Conservation (phyloP, 169 alveolate genomes). For the Cryptosporidium viatorum region DNA sequence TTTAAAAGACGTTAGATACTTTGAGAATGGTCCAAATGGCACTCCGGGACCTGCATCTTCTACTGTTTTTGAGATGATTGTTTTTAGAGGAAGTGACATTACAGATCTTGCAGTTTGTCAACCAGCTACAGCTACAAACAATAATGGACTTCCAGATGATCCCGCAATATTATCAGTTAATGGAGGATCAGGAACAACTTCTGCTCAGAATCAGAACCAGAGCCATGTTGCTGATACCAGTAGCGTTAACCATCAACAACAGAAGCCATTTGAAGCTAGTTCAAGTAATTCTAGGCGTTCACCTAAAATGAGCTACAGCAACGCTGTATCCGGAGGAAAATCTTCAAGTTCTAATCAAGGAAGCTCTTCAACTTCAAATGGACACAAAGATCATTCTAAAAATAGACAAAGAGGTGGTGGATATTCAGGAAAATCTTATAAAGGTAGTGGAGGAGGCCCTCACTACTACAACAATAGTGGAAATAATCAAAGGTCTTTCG, state of each 20-base stretch:
- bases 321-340: slow-evolving; percentile 25
- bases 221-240: neutral
- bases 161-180: slow-evolving; percentile 60
- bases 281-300: neutral
- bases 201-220: neutral
- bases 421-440: slow-evolving; percentile 3
- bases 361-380: neutral
- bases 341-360: neutral
- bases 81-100: slow-evolving; percentile 72
- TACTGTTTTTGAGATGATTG: slow-evolving; percentile 67
- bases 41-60: slow-evolving; percentile 56
- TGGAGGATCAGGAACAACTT: neutral
- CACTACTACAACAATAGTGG: slow-evolving; percentile 16
- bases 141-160: slow-evolving; percentile 32
- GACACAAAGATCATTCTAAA: slow-evolving; percentile 24
- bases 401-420: slow-evolving; percentile 46
- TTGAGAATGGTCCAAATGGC: slow-evolving; percentile 38
- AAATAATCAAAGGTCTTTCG: slow-evolving; percentile 48
- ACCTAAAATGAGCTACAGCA: slow-evolving; percentile 20
- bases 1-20: slow-evolving; percentile 66
- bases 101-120: slow-evolving; percentile 74
- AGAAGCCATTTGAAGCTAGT: neutral
- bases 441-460: slow-evolving; percentile 3
- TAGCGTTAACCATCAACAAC: neutral
- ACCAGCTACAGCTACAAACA: neutral